Conservation (phyloP, 768 basidiomycete species). For the Serendipita indica region DNA sequence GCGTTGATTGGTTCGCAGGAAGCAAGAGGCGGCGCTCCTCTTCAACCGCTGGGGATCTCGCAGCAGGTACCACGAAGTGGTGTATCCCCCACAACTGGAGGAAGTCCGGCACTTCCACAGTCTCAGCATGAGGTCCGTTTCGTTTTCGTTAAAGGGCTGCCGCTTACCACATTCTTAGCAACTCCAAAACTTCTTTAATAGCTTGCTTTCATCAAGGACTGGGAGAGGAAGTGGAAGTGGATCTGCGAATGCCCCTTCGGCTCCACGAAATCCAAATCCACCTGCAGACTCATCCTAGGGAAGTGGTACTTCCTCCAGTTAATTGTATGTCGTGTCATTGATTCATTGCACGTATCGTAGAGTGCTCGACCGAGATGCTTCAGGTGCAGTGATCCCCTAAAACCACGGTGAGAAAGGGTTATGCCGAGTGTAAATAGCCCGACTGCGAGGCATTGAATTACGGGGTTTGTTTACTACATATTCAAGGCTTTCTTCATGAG, state of each 20-base stretch:
- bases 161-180: constrained; percentile 19
- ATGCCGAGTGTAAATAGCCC: no score
- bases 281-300: background rate
- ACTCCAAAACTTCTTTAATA: constrained; percentile 78
- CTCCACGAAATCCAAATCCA: constrained; percentile 12
- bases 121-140: constrained; percentile 51
- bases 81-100: background rate
- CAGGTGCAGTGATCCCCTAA: no score
- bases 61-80: background rate
- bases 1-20: background rate
- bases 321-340: no score
- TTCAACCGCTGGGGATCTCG: background rate
- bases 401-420: no score
- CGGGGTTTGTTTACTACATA: no score
- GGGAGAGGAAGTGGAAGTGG: background rate
- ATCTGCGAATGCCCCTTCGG: background rate
- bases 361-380: no score
- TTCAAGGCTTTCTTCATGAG: no score
- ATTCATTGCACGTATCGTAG: no score
- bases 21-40: background rate
- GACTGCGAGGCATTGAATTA: no score
- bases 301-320: no score
- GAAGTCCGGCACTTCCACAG: constrained; percentile 22
- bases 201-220: constrained; percentile 48
- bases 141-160: background rate